These are phyloP conservation scores for Neoboletus magnificus DNA, from an alignment of 768 basidiomycete genomes.

Conservation along the genomic window DNA sequence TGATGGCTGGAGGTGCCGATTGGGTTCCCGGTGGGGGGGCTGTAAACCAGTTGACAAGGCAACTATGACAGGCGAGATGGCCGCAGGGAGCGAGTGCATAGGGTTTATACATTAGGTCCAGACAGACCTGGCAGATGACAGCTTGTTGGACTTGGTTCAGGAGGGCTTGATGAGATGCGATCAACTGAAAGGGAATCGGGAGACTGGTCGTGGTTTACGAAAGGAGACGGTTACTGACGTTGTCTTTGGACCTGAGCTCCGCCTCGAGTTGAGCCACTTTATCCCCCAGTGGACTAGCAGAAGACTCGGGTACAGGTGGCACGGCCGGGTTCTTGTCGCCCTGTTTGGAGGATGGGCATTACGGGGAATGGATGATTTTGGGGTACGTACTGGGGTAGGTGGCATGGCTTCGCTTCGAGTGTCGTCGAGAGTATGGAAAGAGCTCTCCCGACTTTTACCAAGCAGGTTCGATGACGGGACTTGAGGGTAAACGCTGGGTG, in stretches of 20 bases:
- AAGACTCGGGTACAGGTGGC: not conserved
- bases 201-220: not conserved
- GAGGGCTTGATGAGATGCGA: constrained; percentile 51
- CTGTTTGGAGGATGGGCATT: constrained; percentile 13
- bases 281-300: constrained; percentile 9
- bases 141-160: constrained; percentile 57
- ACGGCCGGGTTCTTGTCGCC: not conserved
- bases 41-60: constrained; percentile 77
- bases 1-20: constrained; percentile 24
- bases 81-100: constrained; percentile 76
- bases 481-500: not conserved
- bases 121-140: constrained; percentile 74
- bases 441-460: not conserved
- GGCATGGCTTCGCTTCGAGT: constrained; percentile 5
- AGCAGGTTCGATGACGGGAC: not conserved
- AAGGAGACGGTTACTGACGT: constrained; percentile 29
- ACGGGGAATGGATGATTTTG: not conserved
- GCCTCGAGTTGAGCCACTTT: constrained; percentile 41
- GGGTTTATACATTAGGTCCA: constrained; percentile 70
- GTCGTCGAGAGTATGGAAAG: not conserved
- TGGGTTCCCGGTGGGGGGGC: constrained; percentile 34
- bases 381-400: constrained; percentile 14
- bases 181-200: constrained; percentile 34
- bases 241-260: constrained; percentile 40
- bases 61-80: constrained; percentile 66